Conservation (phyloP, 2,329 filamentous ascomycete species). For the Penicillium nordicum region DNA sequence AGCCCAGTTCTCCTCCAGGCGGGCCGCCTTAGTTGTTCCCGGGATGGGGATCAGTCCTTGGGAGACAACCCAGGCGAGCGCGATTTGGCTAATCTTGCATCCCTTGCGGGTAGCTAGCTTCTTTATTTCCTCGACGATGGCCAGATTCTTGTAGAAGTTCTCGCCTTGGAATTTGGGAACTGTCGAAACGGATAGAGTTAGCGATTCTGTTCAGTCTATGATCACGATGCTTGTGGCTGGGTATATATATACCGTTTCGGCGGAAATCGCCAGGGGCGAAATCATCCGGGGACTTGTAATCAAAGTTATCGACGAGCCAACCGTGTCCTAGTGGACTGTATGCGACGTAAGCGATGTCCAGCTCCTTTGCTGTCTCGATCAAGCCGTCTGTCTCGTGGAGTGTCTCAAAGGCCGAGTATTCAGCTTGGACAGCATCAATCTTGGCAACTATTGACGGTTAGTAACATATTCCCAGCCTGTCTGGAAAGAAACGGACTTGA, state of each 20-base stretch:
- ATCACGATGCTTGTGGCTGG: background rate
- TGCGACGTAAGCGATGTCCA: slow-evolving; percentile 45
- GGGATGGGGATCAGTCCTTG: slow-evolving; percentile 48
- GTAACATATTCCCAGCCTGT: background rate
- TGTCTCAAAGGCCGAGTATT: slow-evolving; percentile 47
- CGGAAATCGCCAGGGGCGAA: slow-evolving; percentile 46
- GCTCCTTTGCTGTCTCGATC: slow-evolving; percentile 42
- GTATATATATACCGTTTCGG: slow-evolving; percentile 30
- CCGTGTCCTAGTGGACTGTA: slow-evolving; percentile 49
- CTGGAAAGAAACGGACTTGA: slow-evolving; percentile 31
- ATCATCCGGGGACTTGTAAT: slow-evolving; percentile 45
- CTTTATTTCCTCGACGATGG: slow-evolving; percentile 44
- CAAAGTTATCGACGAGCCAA: slow-evolving; percentile 47
- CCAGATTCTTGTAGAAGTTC: slow-evolving; percentile 46
- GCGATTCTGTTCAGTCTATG: background rate
- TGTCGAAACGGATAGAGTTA: background rate
- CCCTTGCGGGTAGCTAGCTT: slow-evolving; percentile 38
- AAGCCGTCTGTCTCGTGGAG: slow-evolving; percentile 42
- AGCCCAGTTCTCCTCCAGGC: slow-evolving; percentile 43
- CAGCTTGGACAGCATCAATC: slow-evolving; percentile 48
- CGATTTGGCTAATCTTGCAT: slow-evolving; percentile 36
- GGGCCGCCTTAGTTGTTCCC: slow-evolving; percentile 42
- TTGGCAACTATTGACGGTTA: slow-evolving; percentile 40
- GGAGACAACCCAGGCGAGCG: slow-evolving; percentile 42
- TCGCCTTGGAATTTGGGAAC: slow-evolving; percentile 41